Conservation (phyloP, 768 basidiomycete genomes). For the Termitomyces sp. region DNA sequence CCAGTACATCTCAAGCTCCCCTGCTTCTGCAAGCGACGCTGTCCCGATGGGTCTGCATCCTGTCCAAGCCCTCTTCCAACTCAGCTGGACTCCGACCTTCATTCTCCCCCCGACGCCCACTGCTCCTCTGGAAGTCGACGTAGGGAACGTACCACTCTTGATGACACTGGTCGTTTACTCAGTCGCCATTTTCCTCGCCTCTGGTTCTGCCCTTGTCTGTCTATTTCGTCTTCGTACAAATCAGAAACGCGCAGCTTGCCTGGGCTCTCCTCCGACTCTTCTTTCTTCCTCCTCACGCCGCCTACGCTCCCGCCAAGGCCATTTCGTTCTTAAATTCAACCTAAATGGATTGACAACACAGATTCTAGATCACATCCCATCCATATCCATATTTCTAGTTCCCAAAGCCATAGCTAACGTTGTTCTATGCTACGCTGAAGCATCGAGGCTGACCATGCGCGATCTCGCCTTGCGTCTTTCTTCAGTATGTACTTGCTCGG, state of each 20-base stretch:
- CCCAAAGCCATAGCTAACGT: not conserved
- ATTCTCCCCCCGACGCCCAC: not conserved
- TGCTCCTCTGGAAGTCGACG: not conserved
- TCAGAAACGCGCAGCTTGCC: not conserved
- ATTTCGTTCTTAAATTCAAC: not conserved
- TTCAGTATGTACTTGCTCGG: not conserved
- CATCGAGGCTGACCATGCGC: not conserved
- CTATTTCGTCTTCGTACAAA: not conserved
- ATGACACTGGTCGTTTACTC: not conserved
- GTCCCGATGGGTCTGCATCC: not conserved
- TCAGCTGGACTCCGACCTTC: not conserved
- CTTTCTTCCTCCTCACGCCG: not conserved
- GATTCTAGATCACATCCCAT: not conserved
- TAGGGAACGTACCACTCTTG: not conserved
- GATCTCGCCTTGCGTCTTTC: not conserved
- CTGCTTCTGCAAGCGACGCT: not conserved
- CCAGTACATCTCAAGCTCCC: not conserved
- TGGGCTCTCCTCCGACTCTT: not conserved
- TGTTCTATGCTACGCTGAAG: not conserved
- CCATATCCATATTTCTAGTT: not conserved
- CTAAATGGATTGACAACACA: not conserved
- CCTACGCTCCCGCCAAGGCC: not conserved
- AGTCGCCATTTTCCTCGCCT: not conserved
- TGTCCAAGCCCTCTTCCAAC: not conserved
- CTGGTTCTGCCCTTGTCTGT: not conserved